phyloP scores from a whole-genome alignment of 2,329 filamentous ascomycete species.

The Fusarium sp. region DNA sequence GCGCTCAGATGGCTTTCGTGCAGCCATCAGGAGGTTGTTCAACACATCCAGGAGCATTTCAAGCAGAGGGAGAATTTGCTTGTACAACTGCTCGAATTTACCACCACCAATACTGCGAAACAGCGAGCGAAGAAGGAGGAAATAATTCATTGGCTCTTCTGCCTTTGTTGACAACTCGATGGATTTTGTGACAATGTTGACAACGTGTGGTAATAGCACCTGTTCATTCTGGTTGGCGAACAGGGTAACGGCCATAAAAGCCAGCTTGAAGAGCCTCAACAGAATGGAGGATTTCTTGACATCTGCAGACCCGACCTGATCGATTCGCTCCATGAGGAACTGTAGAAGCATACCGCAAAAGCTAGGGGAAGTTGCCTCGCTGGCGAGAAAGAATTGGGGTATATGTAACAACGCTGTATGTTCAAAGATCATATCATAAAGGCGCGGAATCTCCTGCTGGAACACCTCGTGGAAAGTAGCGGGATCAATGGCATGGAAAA shows the following conservation, averaged over 20 bases:
- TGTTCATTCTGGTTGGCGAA: slow-evolving; percentile 96
- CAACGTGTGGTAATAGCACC: slow-evolving; percentile 93
- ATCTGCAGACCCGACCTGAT: slow-evolving; percentile 92
- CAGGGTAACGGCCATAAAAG: slow-evolving; percentile 98
- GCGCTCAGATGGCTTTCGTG: slow-evolving; percentile 87
- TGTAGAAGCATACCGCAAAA: slow-evolving; percentile 98
- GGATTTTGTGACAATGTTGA: slow-evolving; percentile 96
- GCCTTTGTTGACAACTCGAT: slow-evolving; percentile 96
- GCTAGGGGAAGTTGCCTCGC: slow-evolving; percentile 95
- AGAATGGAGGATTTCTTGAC: slow-evolving; percentile 93
- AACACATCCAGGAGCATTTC: slow-evolving; percentile 98
- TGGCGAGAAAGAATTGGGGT: slow-evolving; percentile 98
- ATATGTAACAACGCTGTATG: slow-evolving; percentile 94
- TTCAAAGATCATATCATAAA: slow-evolving; percentile 98
- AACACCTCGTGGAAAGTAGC: slow-evolving; percentile 99
- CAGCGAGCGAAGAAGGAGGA: slow-evolving; percentile 88
- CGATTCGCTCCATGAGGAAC: slow-evolving; percentile 96
- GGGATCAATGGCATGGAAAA: slow-evolving; percentile 98
- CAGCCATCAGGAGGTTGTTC: slow-evolving; percentile 92
- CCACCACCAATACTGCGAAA: slow-evolving; percentile 98
- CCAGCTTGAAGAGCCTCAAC: slow-evolving; percentile 93
- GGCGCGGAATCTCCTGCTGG: slow-evolving; percentile 93
- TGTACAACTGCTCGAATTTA: slow-evolving; percentile 97
- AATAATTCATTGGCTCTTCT: slow-evolving; percentile 99
- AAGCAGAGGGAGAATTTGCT: slow-evolving; percentile 93